These are phyloP conservation scores for Diaporthe ampelina DNA, from an alignment of 2,329 filamentous ascomycete genomes.

Conservation along the genomic window DNA sequence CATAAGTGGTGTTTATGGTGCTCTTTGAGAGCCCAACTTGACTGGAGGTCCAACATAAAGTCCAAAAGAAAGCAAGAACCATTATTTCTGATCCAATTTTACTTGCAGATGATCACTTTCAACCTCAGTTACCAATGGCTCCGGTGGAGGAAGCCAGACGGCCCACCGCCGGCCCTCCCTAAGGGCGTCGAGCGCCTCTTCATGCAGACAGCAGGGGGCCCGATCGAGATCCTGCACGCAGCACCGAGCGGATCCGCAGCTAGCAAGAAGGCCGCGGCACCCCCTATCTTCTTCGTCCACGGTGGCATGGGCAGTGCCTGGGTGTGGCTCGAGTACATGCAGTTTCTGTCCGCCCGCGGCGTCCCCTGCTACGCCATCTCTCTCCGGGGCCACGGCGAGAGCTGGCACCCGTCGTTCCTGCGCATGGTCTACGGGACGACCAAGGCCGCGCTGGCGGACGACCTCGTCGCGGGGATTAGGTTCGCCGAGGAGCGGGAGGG, in stretches of 20 bases:
- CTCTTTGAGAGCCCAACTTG: neutral
- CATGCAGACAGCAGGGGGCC: slow-evolving; percentile 59
- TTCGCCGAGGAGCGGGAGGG: slow-evolving; percentile 53
- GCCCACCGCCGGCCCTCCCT: slow-evolving; percentile 51
- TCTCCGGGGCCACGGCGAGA: slow-evolving; percentile 65
- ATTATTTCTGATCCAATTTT: neutral
- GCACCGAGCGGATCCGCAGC: slow-evolving; percentile 47
- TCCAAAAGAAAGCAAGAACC: neutral
- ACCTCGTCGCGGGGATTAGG: slow-evolving; percentile 59
- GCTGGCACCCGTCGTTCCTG: slow-evolving; percentile 64
- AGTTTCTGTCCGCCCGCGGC: slow-evolving; percentile 58
- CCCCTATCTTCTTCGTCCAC: slow-evolving; percentile 64
- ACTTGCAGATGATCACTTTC: slow-evolving; percentile 44
- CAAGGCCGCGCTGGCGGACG: slow-evolving; percentile 57
- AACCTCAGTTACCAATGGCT: slow-evolving; percentile 52
- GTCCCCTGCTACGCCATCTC: slow-evolving; percentile 67
- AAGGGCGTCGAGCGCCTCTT: slow-evolving; percentile 58
- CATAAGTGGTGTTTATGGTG: neutral
- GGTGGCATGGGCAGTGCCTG: slow-evolving; percentile 68
- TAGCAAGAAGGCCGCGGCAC: slow-evolving; percentile 45
- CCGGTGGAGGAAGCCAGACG: slow-evolving; percentile 48
- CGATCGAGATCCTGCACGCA: slow-evolving; percentile 64
- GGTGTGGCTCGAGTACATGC: slow-evolving; percentile 67
- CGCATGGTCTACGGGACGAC: slow-evolving; percentile 62
- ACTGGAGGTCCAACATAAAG: too few relatives aligned